These are phyloP conservation scores for Penicillium malachiteum DNA, from an alignment of 495 filamentous ascomycete species.

Conservation along the genomic window DNA sequence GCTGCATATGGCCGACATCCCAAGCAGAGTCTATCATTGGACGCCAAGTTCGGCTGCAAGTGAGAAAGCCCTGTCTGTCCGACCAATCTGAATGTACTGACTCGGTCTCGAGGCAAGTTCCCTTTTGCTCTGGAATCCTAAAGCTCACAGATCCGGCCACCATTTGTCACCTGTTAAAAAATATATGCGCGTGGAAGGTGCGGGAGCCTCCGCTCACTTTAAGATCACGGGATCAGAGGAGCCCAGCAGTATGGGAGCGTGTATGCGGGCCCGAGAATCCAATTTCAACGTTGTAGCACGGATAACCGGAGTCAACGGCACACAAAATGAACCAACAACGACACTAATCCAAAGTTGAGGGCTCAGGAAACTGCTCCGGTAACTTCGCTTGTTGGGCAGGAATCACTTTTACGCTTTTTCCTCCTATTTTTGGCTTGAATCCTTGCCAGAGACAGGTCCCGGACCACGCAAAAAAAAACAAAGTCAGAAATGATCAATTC, in stretches of 20 bases:
- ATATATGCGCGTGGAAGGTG: constrained; percentile 32
- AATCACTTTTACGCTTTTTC: constrained; percentile 17
- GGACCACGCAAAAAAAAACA: constrained; percentile 25
- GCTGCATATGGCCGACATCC: constrained; percentile 36
- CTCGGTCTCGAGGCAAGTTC: constrained; percentile 18
- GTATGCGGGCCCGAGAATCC: constrained; percentile 44
- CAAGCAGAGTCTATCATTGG: constrained; percentile 32
- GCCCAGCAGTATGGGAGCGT: constrained; percentile 41
- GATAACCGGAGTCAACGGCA: constrained; percentile 7
- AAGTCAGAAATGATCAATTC: constrained; percentile 11
- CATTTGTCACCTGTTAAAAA: constrained; percentile 39
- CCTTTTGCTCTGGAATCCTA: constrained; percentile 32
- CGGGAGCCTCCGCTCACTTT: constrained; percentile 42
- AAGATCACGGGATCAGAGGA: constrained; percentile 44
- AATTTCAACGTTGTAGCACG: constrained; percentile 44
- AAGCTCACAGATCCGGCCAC: constrained; percentile 22
- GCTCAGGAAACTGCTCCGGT: constrained; percentile 7
- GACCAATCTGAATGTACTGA: constrained; percentile 35
- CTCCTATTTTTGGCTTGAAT: constrained; percentile 21
- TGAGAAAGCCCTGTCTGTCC: constrained; percentile 22
- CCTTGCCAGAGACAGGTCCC: constrained; percentile 31
- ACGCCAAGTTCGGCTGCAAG: constrained; percentile 23
- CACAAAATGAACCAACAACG: constrained; percentile 9
- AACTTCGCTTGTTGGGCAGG: constrained; percentile 32
- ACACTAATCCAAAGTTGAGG: constrained; percentile 3